Evolutionary conservation across 495 filamentous ascomycete genomes (phyloP).

Genomic region (Pyrenula massariospora): DNA sequence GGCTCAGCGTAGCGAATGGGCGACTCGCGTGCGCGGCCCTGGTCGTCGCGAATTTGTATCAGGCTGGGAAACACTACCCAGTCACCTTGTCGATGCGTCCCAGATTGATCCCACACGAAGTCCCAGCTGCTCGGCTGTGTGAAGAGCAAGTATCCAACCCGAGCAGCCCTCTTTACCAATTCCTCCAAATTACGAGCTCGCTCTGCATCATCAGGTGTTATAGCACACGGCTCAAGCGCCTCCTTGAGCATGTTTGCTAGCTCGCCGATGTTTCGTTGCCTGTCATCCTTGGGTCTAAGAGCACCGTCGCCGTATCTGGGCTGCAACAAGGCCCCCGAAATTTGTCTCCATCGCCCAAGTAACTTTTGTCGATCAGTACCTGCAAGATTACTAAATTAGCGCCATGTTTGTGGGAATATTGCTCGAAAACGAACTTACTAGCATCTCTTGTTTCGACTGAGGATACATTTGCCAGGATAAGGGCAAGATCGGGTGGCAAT

Average conservation of each 20-base stretch:
- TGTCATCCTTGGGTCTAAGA: slow-evolving; percentile 12
- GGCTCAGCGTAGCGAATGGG: slow-evolving; percentile 15
- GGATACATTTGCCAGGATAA: background rate
- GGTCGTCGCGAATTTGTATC: slow-evolving; percentile 16
- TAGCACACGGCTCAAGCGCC: slow-evolving; percentile 10
- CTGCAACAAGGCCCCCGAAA: slow-evolving; percentile 18
- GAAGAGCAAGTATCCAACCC: slow-evolving; percentile 24
- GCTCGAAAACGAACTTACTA: background rate
- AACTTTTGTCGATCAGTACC: slow-evolving; percentile 9
- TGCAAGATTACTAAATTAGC: slow-evolving; percentile 4
- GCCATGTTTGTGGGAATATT: slow-evolving; percentile 5
- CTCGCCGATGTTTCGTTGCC: slow-evolving; percentile 5
- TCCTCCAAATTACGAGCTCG: slow-evolving; percentile 18
- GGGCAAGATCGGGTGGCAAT: slow-evolving; percentile 16
- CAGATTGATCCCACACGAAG: slow-evolving; percentile 17
- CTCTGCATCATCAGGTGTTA: slow-evolving; percentile 3
- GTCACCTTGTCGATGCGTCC: slow-evolving; percentile 5
- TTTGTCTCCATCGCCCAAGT: slow-evolving; percentile 18
- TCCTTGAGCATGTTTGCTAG: slow-evolving; percentile 14
- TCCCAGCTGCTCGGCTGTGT: slow-evolving; percentile 18
- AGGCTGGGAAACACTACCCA: slow-evolving; percentile 23
- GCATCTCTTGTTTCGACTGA: background rate
- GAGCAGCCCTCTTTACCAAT: slow-evolving; percentile 18
- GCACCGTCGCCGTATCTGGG: slow-evolving; percentile 10
- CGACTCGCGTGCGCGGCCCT: slow-evolving; percentile 7